phyloP scores from a whole-genome alignment of 2,329 filamentous ascomycete genomes.

The Ramularia collo-cygni region DNA sequence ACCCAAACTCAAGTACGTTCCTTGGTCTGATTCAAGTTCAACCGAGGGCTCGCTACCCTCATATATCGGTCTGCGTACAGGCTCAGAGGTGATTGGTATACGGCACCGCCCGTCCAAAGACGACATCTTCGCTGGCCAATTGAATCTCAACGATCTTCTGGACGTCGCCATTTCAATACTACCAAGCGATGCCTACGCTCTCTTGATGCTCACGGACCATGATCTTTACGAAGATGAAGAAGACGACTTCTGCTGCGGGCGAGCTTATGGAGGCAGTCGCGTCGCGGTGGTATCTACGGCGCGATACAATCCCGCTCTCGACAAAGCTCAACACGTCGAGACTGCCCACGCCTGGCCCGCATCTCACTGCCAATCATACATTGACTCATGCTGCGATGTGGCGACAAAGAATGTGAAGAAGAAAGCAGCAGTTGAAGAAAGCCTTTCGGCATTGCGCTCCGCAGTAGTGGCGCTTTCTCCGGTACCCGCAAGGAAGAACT shows the following conservation, averaged over 20 bases:
- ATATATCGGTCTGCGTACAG: conserved; percentile 41
- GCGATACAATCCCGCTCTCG: conserved; percentile 51
- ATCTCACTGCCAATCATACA: conserved; percentile 52
- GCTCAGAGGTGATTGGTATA: conserved; percentile 41
- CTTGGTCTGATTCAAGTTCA: too few relatives aligned
- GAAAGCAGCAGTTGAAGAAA: conserved; percentile 22
- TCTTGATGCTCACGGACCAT: conserved; percentile 53
- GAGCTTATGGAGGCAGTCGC: conserved; percentile 58
- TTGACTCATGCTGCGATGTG: conserved; percentile 32
- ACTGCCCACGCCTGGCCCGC: conserved; percentile 56
- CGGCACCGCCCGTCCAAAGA: conserved; percentile 46
- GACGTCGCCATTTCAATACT: conserved; percentile 50
- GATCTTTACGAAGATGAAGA: conserved; percentile 60
- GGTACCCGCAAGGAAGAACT: background rate
- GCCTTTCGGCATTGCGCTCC: conserved; percentile 7
- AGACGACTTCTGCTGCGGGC: conserved; percentile 60
- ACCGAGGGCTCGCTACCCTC: too few relatives aligned
- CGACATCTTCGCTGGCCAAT: conserved; percentile 42
- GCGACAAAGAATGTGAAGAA: conserved; percentile 8
- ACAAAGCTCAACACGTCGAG: conserved; percentile 39
- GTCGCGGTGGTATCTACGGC: conserved; percentile 57
- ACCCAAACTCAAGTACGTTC: too few relatives aligned
- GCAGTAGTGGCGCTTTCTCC: conserved; percentile 9
- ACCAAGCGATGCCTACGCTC: conserved; percentile 52
- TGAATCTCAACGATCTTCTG: conserved; percentile 56